phyloP scores from a whole-genome alignment of 2,329 filamentous ascomycete species.

The Penicillium sp. region DNA sequence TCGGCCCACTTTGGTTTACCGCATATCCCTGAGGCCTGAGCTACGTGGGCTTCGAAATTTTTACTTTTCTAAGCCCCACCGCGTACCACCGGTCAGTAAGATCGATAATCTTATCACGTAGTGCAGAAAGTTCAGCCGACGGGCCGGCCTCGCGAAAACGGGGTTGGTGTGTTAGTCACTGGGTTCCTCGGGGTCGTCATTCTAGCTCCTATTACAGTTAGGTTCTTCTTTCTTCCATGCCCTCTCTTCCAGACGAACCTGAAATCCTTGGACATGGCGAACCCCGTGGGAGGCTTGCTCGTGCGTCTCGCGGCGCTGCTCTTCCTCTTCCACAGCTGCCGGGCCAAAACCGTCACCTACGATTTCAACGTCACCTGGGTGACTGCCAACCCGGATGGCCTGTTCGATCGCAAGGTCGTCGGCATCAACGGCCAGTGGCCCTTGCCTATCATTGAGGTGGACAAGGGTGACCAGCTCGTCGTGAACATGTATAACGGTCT shows the following conservation, averaged over 20 bases:
- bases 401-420: constrained; percentile 55
- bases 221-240: not conserved
- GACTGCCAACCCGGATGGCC: constrained; percentile 55
- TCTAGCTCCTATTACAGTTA: not conserved
- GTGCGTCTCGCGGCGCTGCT: constrained; percentile 6
- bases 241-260: not conserved
- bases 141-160: not conserved
- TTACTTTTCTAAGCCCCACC: not conserved
- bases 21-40: constrained; percentile 1
- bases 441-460: constrained; percentile 68
- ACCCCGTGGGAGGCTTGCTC: constrained; percentile 6
- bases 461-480: constrained; percentile 69
- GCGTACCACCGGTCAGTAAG: constrained; percentile 6
- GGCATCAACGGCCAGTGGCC: constrained; percentile 75
- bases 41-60: not conserved
- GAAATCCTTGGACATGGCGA: constrained; percentile 11
- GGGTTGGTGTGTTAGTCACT: not conserved
- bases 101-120: constrained; percentile 21
- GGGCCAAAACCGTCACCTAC: constrained; percentile 34
- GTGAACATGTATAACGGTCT: constrained; percentile 68
- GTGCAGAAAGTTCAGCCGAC: not conserved
- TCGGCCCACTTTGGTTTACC: not conserved
- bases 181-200: not conserved
- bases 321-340: constrained; percentile 11
- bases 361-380: constrained; percentile 58